These are phyloP conservation scores for Phytophthora quininea DNA, from an alignment of 352 stramenopile species.

Conservation along the genomic window DNA sequence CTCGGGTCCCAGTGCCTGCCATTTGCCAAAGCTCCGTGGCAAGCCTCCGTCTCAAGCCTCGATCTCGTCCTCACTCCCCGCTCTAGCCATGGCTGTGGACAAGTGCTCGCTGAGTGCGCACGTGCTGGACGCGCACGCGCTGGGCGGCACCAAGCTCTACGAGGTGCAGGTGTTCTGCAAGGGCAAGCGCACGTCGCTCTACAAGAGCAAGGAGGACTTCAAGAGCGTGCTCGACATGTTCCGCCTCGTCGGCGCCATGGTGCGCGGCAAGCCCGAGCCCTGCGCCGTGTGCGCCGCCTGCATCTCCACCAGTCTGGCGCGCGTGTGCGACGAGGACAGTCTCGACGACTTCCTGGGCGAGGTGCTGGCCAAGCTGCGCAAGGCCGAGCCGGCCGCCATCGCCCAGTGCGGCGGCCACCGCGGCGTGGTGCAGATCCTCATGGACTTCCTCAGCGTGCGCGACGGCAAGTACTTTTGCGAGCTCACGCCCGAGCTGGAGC, in stretches of 20 bases:
- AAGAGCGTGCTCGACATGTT: constrained; percentile 86
- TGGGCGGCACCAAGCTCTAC: constrained; percentile 83
- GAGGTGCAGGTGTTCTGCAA: constrained; percentile 81
- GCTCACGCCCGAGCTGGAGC: constrained; percentile 37
- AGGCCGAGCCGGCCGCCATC: constrained; percentile 43
- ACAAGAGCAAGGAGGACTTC: constrained; percentile 88
- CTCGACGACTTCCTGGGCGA: constrained; percentile 61
- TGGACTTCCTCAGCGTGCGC: constrained; percentile 84
- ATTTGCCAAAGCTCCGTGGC: constrained; percentile 29
- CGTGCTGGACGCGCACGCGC: constrained; percentile 67
- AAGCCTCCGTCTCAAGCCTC: too few species aligned
- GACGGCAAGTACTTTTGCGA: constrained; percentile 80
- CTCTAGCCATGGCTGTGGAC: constrained; percentile 23
- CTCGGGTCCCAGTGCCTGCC: background rate
- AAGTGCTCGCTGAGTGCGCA: constrained; percentile 48
- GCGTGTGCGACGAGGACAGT: constrained; percentile 56
- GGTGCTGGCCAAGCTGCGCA: constrained; percentile 68
- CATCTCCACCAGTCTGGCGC: constrained; percentile 44
- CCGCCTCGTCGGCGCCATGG: constrained; percentile 77
- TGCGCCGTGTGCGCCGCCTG: constrained; percentile 65
- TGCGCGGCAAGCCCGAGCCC: constrained; percentile 48
- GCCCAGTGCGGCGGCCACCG: constrained; percentile 67
- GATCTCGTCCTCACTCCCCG: background rate
- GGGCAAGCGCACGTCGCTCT: constrained; percentile 75
- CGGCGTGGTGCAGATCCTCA: constrained; percentile 83